phyloP scores from a whole-genome alignment of 345 rosid genomes.

The Salix koriyanagi region DNA sequence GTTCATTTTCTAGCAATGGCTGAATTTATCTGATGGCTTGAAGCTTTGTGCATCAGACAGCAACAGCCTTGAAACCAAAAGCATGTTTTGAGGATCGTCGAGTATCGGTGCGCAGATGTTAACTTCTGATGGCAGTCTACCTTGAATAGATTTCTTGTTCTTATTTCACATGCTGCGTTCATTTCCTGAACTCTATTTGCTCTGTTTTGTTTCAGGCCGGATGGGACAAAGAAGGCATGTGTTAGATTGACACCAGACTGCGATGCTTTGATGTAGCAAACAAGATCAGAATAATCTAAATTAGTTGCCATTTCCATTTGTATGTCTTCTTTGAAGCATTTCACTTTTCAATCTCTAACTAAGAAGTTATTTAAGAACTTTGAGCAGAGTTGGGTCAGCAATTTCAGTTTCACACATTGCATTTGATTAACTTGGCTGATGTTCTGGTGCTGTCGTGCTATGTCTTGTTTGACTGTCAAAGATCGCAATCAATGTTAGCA shows the following conservation, averaged over 20 bases:
- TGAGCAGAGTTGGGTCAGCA: neutral
- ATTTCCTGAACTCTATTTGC: neutral
- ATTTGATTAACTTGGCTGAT: neutral
- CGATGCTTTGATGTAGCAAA: slow-evolving; percentile 91
- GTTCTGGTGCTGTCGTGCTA: neutral
- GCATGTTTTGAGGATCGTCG: neutral
- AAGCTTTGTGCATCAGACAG: neutral
- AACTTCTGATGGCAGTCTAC: neutral
- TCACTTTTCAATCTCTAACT: neutral
- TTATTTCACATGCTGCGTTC: no score
- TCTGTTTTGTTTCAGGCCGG: slow-evolving; percentile 53
- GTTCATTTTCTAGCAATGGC: neutral
- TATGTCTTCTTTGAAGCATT: neutral
- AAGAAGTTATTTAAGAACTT: neutral
- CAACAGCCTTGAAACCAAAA: neutral
- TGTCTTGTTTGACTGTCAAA: neutral
- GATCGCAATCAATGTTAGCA: neutral
- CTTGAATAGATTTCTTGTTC: neutral
- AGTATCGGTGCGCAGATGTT: neutral
- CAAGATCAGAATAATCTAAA: slow-evolving; percentile 85
- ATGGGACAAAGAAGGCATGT: slow-evolving; percentile 91
- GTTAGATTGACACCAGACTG: slow-evolving; percentile 88
- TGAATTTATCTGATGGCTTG: neutral
- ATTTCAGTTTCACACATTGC: neutral
- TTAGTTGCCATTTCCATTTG: neutral